Conservation (phyloP, 805 yeast species). For the Isabelozyma rhagii region DNA sequence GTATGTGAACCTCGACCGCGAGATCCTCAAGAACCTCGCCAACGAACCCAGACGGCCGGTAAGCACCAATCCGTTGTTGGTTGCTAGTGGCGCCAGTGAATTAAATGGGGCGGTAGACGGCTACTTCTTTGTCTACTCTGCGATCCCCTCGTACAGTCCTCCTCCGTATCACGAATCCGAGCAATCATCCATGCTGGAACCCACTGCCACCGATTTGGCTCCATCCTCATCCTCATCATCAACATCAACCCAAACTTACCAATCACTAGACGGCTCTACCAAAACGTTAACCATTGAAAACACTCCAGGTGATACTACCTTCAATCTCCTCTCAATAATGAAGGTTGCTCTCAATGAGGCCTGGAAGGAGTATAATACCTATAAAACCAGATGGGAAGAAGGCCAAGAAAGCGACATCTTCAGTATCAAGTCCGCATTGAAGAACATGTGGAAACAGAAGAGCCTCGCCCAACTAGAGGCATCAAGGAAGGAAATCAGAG, state of each 20-base stretch:
- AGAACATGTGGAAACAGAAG: constrained; percentile 53
- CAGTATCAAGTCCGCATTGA: constrained; percentile 55
- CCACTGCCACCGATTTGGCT: not conserved
- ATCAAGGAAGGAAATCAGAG: constrained; percentile 22
- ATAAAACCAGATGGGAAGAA: constrained; percentile 53
- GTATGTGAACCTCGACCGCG: constrained; percentile 57
- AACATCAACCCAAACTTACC: not conserved
- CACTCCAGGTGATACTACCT: constrained; percentile 17
- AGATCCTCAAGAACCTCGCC: constrained; percentile 58
- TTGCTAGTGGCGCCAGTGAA: constrained; percentile 78
- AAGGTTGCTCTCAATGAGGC: constrained; percentile 64
- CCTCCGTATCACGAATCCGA: constrained; percentile 50
- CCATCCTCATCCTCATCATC: not conserved
- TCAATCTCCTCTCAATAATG: constrained; percentile 43
- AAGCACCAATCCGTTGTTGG: constrained; percentile 62
- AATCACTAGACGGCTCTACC: not conserved
- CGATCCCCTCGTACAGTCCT: constrained; percentile 61
- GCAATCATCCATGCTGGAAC: not conserved
- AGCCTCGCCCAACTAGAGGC: constrained; percentile 17
- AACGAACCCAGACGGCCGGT: constrained; percentile 61
- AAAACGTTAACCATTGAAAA: constrained; percentile 1
- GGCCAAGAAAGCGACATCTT: constrained; percentile 70
- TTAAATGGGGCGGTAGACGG: constrained; percentile 76
- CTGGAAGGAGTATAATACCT: constrained; percentile 64
- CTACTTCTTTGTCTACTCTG: constrained; percentile 64